Evolutionary conservation across 495 filamentous ascomycete species (phyloP).

Genomic region (Talaromyces thailandensis): DNA sequence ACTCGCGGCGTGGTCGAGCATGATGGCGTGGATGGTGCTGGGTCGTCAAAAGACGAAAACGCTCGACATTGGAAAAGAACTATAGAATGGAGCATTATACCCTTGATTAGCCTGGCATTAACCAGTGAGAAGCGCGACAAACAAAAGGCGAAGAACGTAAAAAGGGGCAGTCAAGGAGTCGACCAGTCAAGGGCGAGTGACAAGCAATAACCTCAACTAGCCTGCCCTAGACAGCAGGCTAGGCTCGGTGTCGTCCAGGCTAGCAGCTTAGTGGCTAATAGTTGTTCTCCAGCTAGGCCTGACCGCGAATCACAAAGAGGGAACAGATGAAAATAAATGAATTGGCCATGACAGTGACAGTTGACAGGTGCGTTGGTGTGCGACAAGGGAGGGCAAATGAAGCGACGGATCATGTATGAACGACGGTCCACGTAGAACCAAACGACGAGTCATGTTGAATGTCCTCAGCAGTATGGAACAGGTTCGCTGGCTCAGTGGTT

Average conservation of each 20-base stretch:
- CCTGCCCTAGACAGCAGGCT: background rate
- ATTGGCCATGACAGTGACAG: background rate
- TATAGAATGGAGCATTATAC: constrained; percentile 8
- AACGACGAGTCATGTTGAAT: background rate
- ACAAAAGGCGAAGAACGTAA: background rate
- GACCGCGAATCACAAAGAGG: background rate
- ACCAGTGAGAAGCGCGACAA: background rate
- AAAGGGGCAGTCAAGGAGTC: background rate
- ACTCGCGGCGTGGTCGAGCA: background rate
- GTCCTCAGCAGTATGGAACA: background rate
- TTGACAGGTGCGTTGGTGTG: background rate
- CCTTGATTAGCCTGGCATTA: background rate
- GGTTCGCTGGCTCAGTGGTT: background rate
- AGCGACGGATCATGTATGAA: background rate
- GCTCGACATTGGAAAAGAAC: constrained; percentile 36
- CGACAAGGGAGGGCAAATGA: background rate
- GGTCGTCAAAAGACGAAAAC: constrained; percentile 13
- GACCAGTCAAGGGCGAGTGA: background rate
- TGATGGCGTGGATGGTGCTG: constrained; percentile 4
- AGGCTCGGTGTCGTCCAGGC: background rate
- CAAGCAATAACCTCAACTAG: constrained; percentile 1
- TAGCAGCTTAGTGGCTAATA: constrained; percentile 1
- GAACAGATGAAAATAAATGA: background rate
- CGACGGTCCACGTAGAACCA: no score
- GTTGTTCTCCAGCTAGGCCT: background rate